Evolutionary conservation across 345 rosid species (phyloP).

Genomic region (Abelmoschus esculentus): DNA sequence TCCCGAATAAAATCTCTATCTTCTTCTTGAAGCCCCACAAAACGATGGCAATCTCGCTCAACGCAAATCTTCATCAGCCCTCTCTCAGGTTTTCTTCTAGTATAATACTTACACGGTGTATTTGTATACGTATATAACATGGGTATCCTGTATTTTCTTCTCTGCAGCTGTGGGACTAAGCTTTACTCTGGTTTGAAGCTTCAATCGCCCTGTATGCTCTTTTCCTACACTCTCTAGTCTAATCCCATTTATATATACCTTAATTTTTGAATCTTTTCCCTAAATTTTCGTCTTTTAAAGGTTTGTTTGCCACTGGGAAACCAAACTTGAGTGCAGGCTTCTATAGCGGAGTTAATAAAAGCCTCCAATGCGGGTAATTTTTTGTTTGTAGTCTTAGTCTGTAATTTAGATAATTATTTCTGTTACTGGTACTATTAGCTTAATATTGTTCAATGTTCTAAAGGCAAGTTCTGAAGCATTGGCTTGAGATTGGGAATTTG

Average conservation of each 20-base stretch:
- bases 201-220: constrained; percentile 49
- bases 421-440: not conserved
- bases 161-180: constrained; percentile 53
- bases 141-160: not conserved
- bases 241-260: not conserved
- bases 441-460: too few relatives aligned
- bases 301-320: constrained; percentile 34
- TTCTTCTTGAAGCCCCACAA: not conserved
- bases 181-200: constrained; percentile 66
- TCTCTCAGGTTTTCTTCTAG: constrained; percentile 36
- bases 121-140: constrained; percentile 7
- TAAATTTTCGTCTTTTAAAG: constrained; percentile 17
- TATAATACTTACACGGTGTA: not conserved
- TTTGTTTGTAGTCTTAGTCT: not conserved
- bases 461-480: too few relatives aligned
- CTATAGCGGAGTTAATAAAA: constrained; percentile 51
- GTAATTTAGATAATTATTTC: not conserved
- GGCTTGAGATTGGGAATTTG: too few relatives aligned
- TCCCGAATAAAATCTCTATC: not conserved
- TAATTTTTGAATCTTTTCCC: not conserved
- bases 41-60: constrained; percentile 53
- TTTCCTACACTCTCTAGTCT: constrained; percentile 1
- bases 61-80: constrained; percentile 39
- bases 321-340: constrained; percentile 58
- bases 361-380: constrained; percentile 57